Evolutionary conservation across 2,329 filamentous ascomycete species (phyloP).

Genomic region (Mycosphaerelloides madeirae): DNA sequence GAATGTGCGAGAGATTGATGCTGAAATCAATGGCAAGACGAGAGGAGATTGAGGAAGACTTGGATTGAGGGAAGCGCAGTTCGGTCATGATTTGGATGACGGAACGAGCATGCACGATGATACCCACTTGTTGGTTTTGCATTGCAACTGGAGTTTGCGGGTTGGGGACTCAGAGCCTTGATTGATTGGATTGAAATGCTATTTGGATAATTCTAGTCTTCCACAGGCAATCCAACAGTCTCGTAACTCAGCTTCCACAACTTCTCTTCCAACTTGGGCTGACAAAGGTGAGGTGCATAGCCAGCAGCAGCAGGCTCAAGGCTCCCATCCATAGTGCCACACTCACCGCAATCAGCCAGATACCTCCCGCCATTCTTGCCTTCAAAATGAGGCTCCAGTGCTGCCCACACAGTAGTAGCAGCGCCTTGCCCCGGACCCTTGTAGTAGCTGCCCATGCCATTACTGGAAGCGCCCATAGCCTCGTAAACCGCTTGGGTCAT

Average conservation of each 20-base stretch:
- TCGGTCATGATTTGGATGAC: background rate
- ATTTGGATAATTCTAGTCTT: conserved; percentile 5
- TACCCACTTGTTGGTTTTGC: conserved; percentile 25
- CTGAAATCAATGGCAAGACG: background rate
- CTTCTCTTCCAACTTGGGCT: conserved; percentile 37
- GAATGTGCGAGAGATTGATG: conserved; percentile 8
- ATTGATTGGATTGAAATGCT: too few relatives aligned
- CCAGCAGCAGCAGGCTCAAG: conserved; percentile 21
- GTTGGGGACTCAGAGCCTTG: too few relatives aligned
- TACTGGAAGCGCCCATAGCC: conserved; percentile 10
- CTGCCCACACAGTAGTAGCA: conserved; percentile 46
- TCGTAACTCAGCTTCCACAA: conserved; percentile 41
- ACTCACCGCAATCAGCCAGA: conserved; percentile 40
- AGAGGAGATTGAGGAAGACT: background rate
- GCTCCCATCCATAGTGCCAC: conserved; percentile 25
- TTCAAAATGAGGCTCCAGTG: conserved; percentile 40
- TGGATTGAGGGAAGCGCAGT: conserved; percentile 1
- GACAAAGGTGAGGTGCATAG: conserved; percentile 36
- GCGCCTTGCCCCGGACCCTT: conserved; percentile 45
- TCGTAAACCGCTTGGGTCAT: conserved; percentile 13
- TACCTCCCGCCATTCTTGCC: conserved; percentile 45
- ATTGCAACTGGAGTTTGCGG: background rate
- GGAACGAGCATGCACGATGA: background rate
- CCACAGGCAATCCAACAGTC: conserved; percentile 23
- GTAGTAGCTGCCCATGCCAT: too few relatives aligned